A percentile compares a stretch with the other conserved stretches of the same genome.
phyloP scores from a whole-genome alignment of 805 yeast species.

The Starmera caribaea region DNA sequence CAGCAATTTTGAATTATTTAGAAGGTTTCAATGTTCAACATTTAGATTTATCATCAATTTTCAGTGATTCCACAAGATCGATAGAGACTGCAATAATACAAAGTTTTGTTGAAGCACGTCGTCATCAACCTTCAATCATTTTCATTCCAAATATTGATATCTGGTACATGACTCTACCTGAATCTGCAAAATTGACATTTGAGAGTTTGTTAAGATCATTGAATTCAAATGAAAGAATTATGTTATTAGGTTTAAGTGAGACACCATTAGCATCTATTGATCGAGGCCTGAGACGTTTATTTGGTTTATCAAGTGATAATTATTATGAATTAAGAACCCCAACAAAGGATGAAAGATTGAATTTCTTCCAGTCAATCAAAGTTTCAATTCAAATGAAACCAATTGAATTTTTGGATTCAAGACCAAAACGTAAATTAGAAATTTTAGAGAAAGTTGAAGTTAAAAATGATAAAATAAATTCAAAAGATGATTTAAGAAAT shows the following conservation, averaged over 20 bases:
- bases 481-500: conserved; percentile 32
- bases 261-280: conserved; percentile 29
- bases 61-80: conserved; percentile 69
- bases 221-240: conserved; percentile 59
- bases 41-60: conserved; percentile 68
- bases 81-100: conserved; percentile 82
- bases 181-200: conserved; percentile 62
- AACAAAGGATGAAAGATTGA: conserved; percentile 31
- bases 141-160: conserved; percentile 75
- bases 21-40: conserved; percentile 90
- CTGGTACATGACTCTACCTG: conserved; percentile 62
- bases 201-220: conserved; percentile 59
- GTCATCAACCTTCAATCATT: conserved; percentile 82
- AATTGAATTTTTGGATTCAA: conserved; percentile 55
- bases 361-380: conserved; percentile 49
- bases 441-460: conserved; percentile 31
- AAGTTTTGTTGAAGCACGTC: conserved; percentile 74
- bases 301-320: conserved; percentile 46
- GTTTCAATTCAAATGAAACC: conserved; percentile 60
- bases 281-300: conserved; percentile 39
- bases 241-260: conserved; percentile 68
- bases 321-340: conserved; percentile 38
- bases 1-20: conserved; percentile 70
- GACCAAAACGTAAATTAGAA: conserved; percentile 22
- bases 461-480: conserved; percentile 19